Evolutionary conservation across 2,329 filamentous ascomycete species (phyloP), one percentile per base, ranked within the genome.

Genomic region (Aotearoamyces nothofagi): DNA sequence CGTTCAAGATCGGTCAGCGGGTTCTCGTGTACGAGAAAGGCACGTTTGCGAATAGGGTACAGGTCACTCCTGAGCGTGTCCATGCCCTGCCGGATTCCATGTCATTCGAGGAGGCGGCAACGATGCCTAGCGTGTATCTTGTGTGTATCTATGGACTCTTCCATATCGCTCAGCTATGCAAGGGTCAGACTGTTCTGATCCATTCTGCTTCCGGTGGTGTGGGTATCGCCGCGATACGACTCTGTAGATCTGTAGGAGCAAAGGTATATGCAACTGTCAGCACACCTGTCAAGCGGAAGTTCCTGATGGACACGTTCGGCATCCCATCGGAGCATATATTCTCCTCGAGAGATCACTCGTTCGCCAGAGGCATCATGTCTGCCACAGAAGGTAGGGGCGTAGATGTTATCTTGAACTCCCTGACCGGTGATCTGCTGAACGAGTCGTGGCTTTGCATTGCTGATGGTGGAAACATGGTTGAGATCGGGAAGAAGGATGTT

Each of bases 401-500:
- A 11, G 43, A 49, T 20, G 36, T 43, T 6, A 35, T 45, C 2
- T 22, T 49, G 2, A 46, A 44, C 26, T 40, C 41, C 3, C 24
- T 45, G 2, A n/a, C 39, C 9, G 44, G 44, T 8, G 32, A 43
- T 4, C 12, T 34, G 1, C 33, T 46, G 1, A 34, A 33, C 3
- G 34, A 37, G 4, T 32, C 44, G 1, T 54, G 45, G 47, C 26
- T 41, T 3, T 53, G 47, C 30, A 19, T 57, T 3, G 48, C 52
- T 3, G 26, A 30, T 0, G 51, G 50, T 31, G 55, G 55, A 1
- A 36, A 45, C 0, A 52, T 58, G 22, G 26, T 58, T 0, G 55
- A 58, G 25, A 43, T 57, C n/a, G 50, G 51, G 1, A 49, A 50
- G 23, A 43, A 41, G 1, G 53, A 56, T 25, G 41, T 45, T 6